Conservation (phyloP, 129 eudicot species). For the Lactuca saligna region DNA sequence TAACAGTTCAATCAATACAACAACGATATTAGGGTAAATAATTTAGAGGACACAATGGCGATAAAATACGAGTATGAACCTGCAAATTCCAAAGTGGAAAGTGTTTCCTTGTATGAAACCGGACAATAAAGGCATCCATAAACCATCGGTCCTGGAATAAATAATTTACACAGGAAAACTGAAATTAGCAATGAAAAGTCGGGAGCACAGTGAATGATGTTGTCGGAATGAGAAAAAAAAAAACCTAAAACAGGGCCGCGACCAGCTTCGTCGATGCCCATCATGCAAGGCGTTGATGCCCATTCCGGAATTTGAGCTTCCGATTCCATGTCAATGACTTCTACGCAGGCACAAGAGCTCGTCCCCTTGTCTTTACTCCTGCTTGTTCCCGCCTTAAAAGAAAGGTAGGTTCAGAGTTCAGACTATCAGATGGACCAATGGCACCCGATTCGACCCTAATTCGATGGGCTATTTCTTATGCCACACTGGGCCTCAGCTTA, state of each 20-base stretch:
- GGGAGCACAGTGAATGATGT: background rate
- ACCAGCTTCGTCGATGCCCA: constrained; percentile 99
- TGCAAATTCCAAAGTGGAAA: constrained; percentile 77
- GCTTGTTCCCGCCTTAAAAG: constrained; percentile 30
- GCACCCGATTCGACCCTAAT: background rate
- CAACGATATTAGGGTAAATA: constrained; percentile 4
- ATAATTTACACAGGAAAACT: background rate
- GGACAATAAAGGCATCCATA: constrained; percentile 96
- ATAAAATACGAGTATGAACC: constrained; percentile 36
- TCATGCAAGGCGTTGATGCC: constrained; percentile 84
- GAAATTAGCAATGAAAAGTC: constrained; percentile 1
- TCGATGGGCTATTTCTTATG: background rate
- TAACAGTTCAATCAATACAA: constrained; percentile 1
- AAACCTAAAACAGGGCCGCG: constrained; percentile 98
- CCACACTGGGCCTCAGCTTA: too few relatives aligned
- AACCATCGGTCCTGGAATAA: constrained; percentile 82
- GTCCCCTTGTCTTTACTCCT: background rate
- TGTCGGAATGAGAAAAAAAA: background rate
- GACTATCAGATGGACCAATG: background rate
- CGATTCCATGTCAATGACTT: constrained; percentile 49
- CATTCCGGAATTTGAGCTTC: constrained; percentile 55
- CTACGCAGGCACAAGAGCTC: constrained; percentile 3
- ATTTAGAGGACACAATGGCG: background rate
- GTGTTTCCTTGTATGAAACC: constrained; percentile 70
- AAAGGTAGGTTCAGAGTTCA: too few relatives aligned